These are phyloP conservation scores for Taiozyma onychis DNA, from an alignment of 1,139 yeast genomes.

Conservation along the genomic window DNA sequence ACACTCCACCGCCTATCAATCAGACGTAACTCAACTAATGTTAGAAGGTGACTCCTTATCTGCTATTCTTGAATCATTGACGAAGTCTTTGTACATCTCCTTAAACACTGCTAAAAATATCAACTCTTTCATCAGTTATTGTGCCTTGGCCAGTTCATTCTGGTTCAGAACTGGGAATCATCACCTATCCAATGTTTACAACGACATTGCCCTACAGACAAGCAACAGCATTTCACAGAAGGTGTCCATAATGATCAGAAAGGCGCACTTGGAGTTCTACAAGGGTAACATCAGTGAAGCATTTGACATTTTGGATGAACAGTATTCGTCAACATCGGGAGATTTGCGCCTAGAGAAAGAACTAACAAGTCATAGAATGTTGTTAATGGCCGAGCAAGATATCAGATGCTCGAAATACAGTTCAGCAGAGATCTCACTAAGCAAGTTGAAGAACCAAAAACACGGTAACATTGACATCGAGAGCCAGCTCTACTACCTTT, in stretches of 20 bases:
- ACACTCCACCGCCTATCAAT: slow-evolving; percentile 54
- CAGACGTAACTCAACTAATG: slow-evolving; percentile 50
- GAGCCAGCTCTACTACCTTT: slow-evolving; percentile 23
- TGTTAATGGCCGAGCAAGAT: slow-evolving; percentile 12
- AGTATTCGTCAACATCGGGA: slow-evolving; percentile 22
- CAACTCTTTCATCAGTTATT: slow-evolving; percentile 39
- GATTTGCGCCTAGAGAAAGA: slow-evolving; percentile 13
- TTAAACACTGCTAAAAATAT: slow-evolving; percentile 20
- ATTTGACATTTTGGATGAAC: slow-evolving; percentile 28
- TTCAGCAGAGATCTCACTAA: slow-evolving; percentile 8
- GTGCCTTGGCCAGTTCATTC: slow-evolving; percentile 40
- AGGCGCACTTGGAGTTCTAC: slow-evolving; percentile 31
- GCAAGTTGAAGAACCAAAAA: slow-evolving; percentile 12
- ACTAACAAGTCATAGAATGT: slow-evolving; percentile 9
- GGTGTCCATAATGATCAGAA: slow-evolving; percentile 35
- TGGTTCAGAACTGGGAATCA: slow-evolving; percentile 51
- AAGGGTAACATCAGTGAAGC: slow-evolving; percentile 38
- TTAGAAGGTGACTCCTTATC: slow-evolving; percentile 44
- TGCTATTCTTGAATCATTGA: slow-evolving; percentile 44
- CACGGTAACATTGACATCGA: slow-evolving; percentile 20
- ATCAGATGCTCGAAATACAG: slow-evolving; percentile 14
- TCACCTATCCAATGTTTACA: slow-evolving; percentile 40
- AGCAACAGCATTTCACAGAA: slow-evolving; percentile 34
- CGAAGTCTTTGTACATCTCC: slow-evolving; percentile 50
- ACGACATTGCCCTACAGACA: slow-evolving; percentile 37